phyloP scores from a whole-genome alignment of 225 moss, liverwort and hornwort genomes.

The Pleurozium schreberi region DNA sequence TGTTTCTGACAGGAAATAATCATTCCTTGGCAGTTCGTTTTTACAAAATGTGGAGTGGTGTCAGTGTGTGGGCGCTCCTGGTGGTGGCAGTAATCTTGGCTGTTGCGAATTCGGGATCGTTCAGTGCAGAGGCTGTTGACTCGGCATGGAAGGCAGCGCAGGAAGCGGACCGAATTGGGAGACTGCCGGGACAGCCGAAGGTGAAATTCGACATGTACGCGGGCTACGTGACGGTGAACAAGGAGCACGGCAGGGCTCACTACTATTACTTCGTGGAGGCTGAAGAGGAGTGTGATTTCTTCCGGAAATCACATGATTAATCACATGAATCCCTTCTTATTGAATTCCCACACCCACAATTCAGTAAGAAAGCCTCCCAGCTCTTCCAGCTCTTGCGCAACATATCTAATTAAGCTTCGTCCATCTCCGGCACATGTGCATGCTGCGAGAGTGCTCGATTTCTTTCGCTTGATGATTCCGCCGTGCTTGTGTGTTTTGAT shows the following conservation, averaged over 20 bases:
- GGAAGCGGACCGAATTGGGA: slow-evolving; percentile 3
- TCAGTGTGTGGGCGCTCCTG: not conserved
- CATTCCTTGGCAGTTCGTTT: not conserved
- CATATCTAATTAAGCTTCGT: not conserved
- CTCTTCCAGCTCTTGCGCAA: not conserved
- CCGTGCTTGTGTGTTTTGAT: not conserved
- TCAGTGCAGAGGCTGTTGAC: not conserved
- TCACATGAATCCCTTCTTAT: not conserved
- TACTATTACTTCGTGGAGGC: slow-evolving; percentile 45
- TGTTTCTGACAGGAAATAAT: not conserved
- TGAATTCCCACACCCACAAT: not conserved
- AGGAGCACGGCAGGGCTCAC: slow-evolving; percentile 17
- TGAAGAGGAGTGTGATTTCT: not conserved
- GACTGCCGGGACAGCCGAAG: slow-evolving; percentile 27
- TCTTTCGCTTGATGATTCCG: not conserved
- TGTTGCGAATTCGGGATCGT: not conserved
- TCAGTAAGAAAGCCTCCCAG: not conserved
- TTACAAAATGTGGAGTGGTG: not conserved
- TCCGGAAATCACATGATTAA: not conserved
- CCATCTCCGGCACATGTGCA: not conserved
- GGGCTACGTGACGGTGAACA: slow-evolving; percentile 38
- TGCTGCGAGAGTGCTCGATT: not conserved
- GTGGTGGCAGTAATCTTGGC: not conserved
- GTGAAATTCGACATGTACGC: slow-evolving; percentile 28
- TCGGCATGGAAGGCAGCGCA: slow-evolving; percentile 21